Percentiles rank a stretch among this genome's conserved stretches.
Evolutionary conservation across 805 yeast genomes (phyloP).

Genomic region (Diddensiella transvaalensis): DNA sequence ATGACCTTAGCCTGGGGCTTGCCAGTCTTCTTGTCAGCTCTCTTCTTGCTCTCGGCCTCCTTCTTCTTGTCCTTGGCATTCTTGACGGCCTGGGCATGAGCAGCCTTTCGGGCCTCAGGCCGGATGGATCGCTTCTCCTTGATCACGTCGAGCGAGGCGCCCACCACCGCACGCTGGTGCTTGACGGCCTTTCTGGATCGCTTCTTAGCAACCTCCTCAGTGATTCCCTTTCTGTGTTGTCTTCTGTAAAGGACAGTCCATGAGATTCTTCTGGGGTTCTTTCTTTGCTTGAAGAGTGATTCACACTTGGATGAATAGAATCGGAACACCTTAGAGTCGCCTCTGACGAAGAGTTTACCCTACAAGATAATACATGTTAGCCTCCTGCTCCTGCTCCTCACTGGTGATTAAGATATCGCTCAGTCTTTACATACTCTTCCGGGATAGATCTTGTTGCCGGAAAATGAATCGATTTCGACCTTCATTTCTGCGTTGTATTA

Average conservation of each 20-base stretch:
- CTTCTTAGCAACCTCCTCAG: conserved; percentile 97
- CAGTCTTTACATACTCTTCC: conserved; percentile 60
- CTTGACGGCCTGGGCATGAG: conserved; percentile 84
- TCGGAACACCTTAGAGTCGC: conserved; percentile 99
- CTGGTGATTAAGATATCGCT: background rate
- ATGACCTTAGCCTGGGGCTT: conserved; percentile 56
- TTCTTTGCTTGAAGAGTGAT: conserved; percentile 98
- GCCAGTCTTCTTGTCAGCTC: conserved; percentile 78
- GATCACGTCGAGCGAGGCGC: conserved; percentile 98
- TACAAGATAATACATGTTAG: conserved; percentile 4
- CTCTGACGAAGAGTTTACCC: conserved; percentile 98
- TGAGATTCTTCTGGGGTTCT: conserved; percentile 99
- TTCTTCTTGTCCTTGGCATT: conserved; percentile 52
- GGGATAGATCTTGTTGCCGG: conserved; percentile 99
- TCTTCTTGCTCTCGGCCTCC: conserved; percentile 90
- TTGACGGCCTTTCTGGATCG: conserved; percentile 96
- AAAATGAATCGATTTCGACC: conserved; percentile 99
- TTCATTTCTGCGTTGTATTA: conserved; percentile 55
- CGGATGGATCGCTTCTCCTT: conserved; percentile 94
- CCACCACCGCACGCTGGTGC: conserved; percentile 98
- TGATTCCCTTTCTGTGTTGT: conserved; percentile 99
- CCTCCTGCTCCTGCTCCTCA: background rate
- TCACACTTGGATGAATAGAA: conserved; percentile 97
- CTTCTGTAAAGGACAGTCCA: conserved; percentile 99
- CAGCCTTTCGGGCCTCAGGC: conserved; percentile 98